phyloP scores from a whole-genome alignment of 306 rosid genomes.

The Cucurbita pepo region DNA sequence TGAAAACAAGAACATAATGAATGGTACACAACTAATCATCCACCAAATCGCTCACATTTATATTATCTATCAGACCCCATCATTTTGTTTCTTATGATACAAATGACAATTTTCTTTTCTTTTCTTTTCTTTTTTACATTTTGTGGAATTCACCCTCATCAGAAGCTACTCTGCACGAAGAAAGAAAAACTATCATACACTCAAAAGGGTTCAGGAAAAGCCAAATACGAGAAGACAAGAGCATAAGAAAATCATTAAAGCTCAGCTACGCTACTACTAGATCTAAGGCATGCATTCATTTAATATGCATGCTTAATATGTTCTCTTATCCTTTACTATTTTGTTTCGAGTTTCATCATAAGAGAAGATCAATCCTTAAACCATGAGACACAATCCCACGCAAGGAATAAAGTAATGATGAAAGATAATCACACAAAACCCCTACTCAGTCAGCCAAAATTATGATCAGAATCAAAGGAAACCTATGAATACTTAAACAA shows the following conservation, averaged over 20 bases:
- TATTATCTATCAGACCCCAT: conserved; percentile 4
- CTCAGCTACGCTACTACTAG: not conserved
- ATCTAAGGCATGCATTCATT: not conserved
- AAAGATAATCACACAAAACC: not conserved
- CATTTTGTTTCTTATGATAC: not conserved
- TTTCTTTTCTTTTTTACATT: not conserved
- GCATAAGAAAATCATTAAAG: not conserved
- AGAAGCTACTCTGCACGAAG: conserved; percentile 51
- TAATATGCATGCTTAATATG: not conserved
- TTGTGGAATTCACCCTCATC: conserved; percentile 64
- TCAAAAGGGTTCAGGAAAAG: not conserved
- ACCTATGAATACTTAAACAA: not conserved
- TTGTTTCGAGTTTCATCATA: not conserved
- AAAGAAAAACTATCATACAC: conserved; percentile 10
- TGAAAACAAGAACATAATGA: not conserved
- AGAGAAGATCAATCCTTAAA: not conserved
- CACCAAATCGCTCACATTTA: conserved; percentile 4
- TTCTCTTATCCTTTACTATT: not conserved
- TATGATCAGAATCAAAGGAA: not conserved
- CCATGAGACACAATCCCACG: not conserved
- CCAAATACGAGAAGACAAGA: not conserved
- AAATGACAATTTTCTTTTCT: not conserved
- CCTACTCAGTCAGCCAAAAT: not conserved
- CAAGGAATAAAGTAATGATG: not conserved
- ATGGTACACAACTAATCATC: not conserved